Evolutionary conservation across 2,329 filamentous ascomycete genomes (phyloP).

Genomic region (Pseudophaeomoniella oleicola): DNA sequence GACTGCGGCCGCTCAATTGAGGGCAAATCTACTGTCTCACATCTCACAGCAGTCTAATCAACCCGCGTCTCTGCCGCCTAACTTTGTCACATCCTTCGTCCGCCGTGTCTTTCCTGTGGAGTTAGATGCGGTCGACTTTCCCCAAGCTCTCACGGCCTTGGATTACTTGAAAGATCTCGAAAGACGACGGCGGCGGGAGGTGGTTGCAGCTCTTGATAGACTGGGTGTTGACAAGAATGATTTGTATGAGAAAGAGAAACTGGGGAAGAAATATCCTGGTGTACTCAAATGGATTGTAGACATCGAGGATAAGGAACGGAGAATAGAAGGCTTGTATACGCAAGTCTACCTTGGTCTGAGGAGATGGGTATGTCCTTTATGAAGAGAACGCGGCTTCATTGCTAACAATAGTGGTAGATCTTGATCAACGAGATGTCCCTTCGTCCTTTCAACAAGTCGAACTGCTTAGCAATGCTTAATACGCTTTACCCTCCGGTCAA

Average conservation of each 20-base stretch:
- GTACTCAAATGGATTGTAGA: constrained; percentile 41
- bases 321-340: constrained; percentile 42
- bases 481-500: constrained; percentile 46
- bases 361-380: constrained; percentile 39
- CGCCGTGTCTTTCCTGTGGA: constrained; percentile 42
- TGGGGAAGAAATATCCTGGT: constrained; percentile 37
- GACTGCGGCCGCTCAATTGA: constrained; percentile 25
- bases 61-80: constrained; percentile 45
- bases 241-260: constrained; percentile 30
- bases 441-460: constrained; percentile 48
- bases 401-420: constrained; percentile 26
- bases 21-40: constrained; percentile 30
- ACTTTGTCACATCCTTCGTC: constrained; percentile 48
- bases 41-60: constrained; percentile 44
- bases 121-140: constrained; percentile 46
- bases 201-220: constrained; percentile 40
- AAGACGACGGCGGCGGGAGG: constrained; percentile 42
- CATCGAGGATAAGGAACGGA: constrained; percentile 35
- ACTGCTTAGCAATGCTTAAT: constrained; percentile 54
- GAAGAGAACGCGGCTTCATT: not conserved
- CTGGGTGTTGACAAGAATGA: constrained; percentile 37
- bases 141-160: constrained; percentile 48
- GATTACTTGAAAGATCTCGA: constrained; percentile 54
- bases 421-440: constrained; percentile 51
- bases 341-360: constrained; percentile 47